Evolutionary conservation across 2,329 filamentous ascomycete species (phyloP), one percentile per base, ranked within the genome.

Genomic region (Dactylellina haptotyla): DNA sequence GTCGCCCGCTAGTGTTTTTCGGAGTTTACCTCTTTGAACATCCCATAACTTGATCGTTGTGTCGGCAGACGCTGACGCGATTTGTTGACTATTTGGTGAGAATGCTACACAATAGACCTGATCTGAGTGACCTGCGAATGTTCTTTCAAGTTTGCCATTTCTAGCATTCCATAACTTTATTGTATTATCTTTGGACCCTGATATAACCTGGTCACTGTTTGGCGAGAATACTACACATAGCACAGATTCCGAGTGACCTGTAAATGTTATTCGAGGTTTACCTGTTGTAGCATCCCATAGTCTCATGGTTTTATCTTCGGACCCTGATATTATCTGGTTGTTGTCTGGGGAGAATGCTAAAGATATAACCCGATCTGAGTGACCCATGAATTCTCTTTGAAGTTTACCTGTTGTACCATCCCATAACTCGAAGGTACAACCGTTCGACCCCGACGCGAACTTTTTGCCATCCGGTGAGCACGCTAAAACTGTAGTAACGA

Each of bases 391-490:
- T n/a, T n/a, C 39, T 16, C 18, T 43, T 4, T 43, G 4, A 9
- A 16, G 4, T 43, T 43, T n/a, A 14, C 6, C n/a, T 16, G 39
- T 43, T 4, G n/a, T 6, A 26, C 14, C 48, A 53, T 56, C 51
- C 51, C 51, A 57, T 3, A 57, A 12, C n/a, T 23, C 3, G 3
- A 51, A 9, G 5, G 8, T 8, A n/a, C 6, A 9, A 30, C 79
- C 78, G 26, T 66, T 28, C 2, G 78, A 79, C 51, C 46, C 76
- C 2, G 78, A 79, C 1, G 76, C 77, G 8, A 80, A 41, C 26
- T 73, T 39, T 16, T 74, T 70, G 28, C 77, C 70, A 50, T 79
- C 77, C 3, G 69, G 76, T 9, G 78, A 80, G 67, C 80, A 80
- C 5, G 41, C 41, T 23, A 45, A 6, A 20, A n/a, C 9, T 20